Evolutionary conservation across 441 rosid species (phyloP).

Genomic region (Pelargonium citronellum): DNA sequence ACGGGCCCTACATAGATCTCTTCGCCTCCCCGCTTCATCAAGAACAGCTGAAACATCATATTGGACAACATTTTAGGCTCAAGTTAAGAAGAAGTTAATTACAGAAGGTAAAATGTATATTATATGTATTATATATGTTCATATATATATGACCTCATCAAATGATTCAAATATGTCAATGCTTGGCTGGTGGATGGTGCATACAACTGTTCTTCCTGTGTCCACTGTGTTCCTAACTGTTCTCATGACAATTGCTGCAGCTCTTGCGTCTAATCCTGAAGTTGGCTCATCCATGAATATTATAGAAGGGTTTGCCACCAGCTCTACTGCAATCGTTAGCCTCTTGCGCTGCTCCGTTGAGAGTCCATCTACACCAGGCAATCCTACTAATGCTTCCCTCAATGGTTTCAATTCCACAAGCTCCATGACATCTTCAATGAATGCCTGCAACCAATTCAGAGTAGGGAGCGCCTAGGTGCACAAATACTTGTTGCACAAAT

Average conservation of each 20-base stretch:
- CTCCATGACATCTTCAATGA: no score
- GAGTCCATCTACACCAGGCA: conserved; percentile 68
- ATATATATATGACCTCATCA: conserved; percentile 44
- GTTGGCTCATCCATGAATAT: conserved; percentile 46
- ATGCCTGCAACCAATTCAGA: no score
- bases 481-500: no score
- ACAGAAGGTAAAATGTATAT: no score
- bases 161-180: conserved; percentile 65
- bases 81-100: no score
- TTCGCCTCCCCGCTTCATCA: conserved; percentile 70
- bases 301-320: no score
- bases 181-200: no score
- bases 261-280: conserved; percentile 47
- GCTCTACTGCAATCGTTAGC: conserved; percentile 9
- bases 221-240: no score
- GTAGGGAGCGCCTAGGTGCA: no score
- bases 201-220: no score
- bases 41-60: conserved; percentile 44
- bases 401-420: conserved; percentile 44
- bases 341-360: conserved; percentile 75
- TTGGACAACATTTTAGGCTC: not conserved
- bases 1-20: conserved; percentile 76
- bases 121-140: no score
- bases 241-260: no score
- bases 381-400: conserved; percentile 51